Base-by-base conservation (phyloP, 345 rosid species). In the Melaleuca quinquenervia region DNA sequence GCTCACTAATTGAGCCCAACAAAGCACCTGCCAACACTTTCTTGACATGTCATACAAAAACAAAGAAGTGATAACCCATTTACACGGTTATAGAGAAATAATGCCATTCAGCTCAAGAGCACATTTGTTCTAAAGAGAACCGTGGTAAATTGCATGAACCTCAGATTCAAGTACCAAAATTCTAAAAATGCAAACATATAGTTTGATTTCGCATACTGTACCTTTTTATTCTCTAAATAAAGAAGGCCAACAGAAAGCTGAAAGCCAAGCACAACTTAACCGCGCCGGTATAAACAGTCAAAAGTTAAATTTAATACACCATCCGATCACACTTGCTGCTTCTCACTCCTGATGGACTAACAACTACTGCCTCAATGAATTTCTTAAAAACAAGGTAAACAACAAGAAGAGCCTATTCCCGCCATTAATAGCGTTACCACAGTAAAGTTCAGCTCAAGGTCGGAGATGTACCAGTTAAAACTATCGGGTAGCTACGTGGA, bases 401-500 rank as follows among this genome's bases (percentile, higher is more conserved):
- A 18, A 36, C 60, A 9, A 11, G n/a, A 54, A 54, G n/a, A 8
- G 3, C 60, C 11, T 54, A 55, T 55, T 20, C 27, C 60, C 60
- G 13, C 27, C 10, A 55, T 22, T 13, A 36, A 70, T 36, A 70
- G 80, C 80, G 36, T 36, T 48, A 36, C 20, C 50, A 24, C 55
- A 8, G 24, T 5, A n/a, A 27, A n/a, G 52, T 58, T 70, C 14
- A 18, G 27, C 50, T 58, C 54, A 22, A 26, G 80, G 48, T 9
- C 1, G 48, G 80, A 9, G 80, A 70, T 89, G 82, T 88, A 98
- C 99, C 99, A 3, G 99, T 98, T 84, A 98, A 90, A 75, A 98
- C 99, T 55, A 98, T 96, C 27, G 99, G 99, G 90, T 96, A 98
- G 91, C 96, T 96, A 87, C 98, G 91, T 1, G 98, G 99, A 88